Evolutionary conservation across 805 yeast species (phyloP).

Genomic region (Ogataea thermomethanolica): DNA sequence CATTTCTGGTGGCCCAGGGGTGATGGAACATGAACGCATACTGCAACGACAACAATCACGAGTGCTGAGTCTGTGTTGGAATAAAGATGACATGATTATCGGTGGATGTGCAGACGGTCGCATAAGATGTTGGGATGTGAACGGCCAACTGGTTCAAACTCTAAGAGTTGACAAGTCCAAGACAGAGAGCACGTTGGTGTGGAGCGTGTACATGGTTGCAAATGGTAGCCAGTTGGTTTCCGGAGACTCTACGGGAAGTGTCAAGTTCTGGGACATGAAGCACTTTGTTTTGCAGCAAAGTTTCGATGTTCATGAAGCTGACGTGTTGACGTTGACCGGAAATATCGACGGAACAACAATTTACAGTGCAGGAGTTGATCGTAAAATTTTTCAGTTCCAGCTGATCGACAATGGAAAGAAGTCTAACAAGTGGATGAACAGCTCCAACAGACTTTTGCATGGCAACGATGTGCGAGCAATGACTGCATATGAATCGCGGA

Average conservation of each 20-base stretch:
- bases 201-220: constrained; percentile 74
- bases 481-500: constrained; percentile 64
- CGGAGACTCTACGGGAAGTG: constrained; percentile 94
- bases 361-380: constrained; percentile 90
- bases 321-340: constrained; percentile 68
- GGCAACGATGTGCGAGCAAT: constrained; percentile 82
- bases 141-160: constrained; percentile 72
- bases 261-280: constrained; percentile 88
- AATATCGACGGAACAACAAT: constrained; percentile 60
- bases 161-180: constrained; percentile 90
- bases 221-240: constrained; percentile 72
- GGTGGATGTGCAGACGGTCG: constrained; percentile 98
- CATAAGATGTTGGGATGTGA: constrained; percentile 71
- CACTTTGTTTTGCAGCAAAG: constrained; percentile 75
- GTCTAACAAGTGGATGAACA: constrained; percentile 65
- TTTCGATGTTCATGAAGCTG: constrained; percentile 85
- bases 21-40: constrained; percentile 68
- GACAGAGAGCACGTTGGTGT: constrained; percentile 82
- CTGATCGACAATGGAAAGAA: constrained; percentile 39
- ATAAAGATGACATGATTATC: constrained; percentile 56
- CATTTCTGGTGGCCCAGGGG: constrained; percentile 83
- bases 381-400: constrained; percentile 76
- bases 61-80: constrained; percentile 78
- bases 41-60: constrained; percentile 83
- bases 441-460: constrained; percentile 75